phyloP scores from a whole-genome alignment of 2,329 filamentous ascomycete species.

The Sarocladium kiliense region DNA sequence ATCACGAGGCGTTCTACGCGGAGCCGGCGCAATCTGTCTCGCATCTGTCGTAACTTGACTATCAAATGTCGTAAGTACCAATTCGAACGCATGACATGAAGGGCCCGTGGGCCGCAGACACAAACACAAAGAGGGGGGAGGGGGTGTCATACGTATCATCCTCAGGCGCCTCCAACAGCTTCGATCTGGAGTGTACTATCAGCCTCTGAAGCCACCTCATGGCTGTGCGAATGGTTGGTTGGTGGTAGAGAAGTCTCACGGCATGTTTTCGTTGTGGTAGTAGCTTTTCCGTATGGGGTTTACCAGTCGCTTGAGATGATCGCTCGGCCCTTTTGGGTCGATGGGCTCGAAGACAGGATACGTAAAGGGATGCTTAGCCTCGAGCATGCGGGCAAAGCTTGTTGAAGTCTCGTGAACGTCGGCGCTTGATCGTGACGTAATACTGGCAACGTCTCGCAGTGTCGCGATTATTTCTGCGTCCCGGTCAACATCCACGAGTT shows the following conservation, averaged over 20 bases:
- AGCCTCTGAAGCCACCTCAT: too few relatives aligned
- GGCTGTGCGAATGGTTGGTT: too few relatives aligned
- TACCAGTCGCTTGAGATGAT: not conserved
- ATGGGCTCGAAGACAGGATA: not conserved
- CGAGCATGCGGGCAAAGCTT: not conserved
- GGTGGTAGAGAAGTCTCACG: not conserved
- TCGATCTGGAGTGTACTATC: not conserved
- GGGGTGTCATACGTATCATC: not conserved
- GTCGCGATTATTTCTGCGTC: not conserved
- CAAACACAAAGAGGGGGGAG: too few relatives aligned
- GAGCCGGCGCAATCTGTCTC: not conserved
- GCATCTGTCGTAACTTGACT: too few relatives aligned
- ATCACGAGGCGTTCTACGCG: not conserved
- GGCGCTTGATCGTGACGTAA: not conserved
- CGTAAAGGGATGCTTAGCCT: not conserved
- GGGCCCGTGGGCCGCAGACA: too few relatives aligned
- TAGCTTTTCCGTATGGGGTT: not conserved
- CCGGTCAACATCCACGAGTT: not conserved
- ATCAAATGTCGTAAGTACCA: too few relatives aligned
- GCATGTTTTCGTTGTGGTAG: not conserved
- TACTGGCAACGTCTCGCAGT: not conserved
- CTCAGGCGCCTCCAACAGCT: not conserved
- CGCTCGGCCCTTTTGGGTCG: not conserved
- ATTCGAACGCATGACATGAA: too few relatives aligned
- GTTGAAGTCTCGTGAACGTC: not conserved